Conservation (phyloP, 257 asterid genomes). For the Solanum pennellii region DNA sequence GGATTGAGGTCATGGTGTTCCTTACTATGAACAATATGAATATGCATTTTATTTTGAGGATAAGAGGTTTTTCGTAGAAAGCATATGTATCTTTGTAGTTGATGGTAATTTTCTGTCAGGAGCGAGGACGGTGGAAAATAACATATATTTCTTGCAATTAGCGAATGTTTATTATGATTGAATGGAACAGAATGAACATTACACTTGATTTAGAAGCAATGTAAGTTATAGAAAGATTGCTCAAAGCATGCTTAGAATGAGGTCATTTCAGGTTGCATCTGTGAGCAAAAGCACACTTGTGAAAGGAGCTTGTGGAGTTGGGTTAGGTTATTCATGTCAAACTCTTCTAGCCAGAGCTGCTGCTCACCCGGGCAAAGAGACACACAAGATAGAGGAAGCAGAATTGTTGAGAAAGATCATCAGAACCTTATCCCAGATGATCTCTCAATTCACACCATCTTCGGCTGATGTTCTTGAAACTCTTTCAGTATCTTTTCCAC, state of each 20-base stretch:
- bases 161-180: not conserved
- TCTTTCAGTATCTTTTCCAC: conserved; percentile 39
- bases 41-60: not conserved
- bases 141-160: not conserved
- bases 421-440: conserved; percentile 49
- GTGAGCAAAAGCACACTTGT: conserved; percentile 79
- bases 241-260: not conserved
- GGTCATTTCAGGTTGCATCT: conserved; percentile 54
- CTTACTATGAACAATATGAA: not conserved
- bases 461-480: conserved; percentile 41
- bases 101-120: not conserved
- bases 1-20: not conserved
- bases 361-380: conserved; percentile 28
- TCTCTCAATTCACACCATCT: conserved; percentile 49
- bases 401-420: conserved; percentile 52
- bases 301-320: conserved; percentile 96
- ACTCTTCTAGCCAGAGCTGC: conserved; percentile 61
- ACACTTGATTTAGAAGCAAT: not conserved
- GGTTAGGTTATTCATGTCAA: conserved; percentile 83
- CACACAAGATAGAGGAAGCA: conserved; percentile 36
- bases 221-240: not conserved
- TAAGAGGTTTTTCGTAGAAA: not conserved
- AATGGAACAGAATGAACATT: not conserved
- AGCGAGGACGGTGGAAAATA: not conserved
- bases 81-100: not conserved